Percentiles rank a stretch among this genome's conserved stretches.
phyloP scores from a whole-genome alignment of 2,329 filamentous ascomycete genomes.

The Aspergillus floridensis region DNA sequence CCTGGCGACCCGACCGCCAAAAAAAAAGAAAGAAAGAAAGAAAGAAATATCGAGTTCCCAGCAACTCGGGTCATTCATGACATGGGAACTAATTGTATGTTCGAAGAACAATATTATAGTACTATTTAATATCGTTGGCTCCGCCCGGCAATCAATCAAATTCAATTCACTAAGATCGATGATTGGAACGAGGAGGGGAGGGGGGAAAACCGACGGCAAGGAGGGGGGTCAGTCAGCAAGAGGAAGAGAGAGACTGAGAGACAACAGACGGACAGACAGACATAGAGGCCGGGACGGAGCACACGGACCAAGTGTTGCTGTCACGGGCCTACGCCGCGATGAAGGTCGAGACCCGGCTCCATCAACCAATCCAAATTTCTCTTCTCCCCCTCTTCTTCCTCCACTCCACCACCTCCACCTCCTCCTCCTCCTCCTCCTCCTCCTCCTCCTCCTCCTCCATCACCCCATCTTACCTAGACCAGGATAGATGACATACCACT shows the following conservation, averaged over 20 bases:
- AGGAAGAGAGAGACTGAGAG: not conserved
- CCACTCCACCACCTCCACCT: not conserved
- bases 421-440: not conserved
- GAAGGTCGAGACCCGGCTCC: conserved; percentile 12
- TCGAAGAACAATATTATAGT: not conserved
- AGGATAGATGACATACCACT: not conserved
- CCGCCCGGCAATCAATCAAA: not conserved
- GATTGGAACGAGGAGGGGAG: not conserved
- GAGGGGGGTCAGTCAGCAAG: not conserved
- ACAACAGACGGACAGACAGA: not conserved
- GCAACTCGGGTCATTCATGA: not conserved
- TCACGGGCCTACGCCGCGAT: conserved; percentile 3
- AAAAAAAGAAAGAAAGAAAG: not conserved
- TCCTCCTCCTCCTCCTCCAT: too few relatives aligned
- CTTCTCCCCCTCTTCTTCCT: not conserved
- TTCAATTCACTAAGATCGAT: not conserved
- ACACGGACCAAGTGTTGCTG: conserved; percentile 20
- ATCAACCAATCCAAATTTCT: conserved; percentile 11
- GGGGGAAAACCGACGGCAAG: not conserved
- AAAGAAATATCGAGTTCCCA: not conserved
- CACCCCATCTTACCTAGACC: too few relatives aligned
- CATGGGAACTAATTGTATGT: not conserved
- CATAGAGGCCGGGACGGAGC: not conserved
- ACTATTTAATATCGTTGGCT: not conserved
- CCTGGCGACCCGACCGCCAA: not conserved